Evolutionary conservation across 192 early-diverging fungal genomes (phyloP).

Genomic region (Haplosporangium gracile): DNA sequence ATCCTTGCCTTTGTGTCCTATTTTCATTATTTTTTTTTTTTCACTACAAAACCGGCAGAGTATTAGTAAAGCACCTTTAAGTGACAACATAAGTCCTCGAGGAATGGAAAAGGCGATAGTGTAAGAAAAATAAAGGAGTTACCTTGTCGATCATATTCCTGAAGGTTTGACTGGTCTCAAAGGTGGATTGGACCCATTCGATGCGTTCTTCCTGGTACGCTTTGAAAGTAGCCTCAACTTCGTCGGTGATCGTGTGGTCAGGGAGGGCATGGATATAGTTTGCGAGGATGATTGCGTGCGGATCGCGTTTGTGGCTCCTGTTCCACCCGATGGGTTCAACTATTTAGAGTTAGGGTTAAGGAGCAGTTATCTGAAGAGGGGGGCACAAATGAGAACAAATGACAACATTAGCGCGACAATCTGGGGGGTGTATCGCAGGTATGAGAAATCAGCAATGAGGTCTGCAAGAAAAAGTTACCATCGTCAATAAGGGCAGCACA

Average conservation of each 20-base stretch:
- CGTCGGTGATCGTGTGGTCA: not conserved
- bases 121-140: not conserved
- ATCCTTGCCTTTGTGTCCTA: not conserved
- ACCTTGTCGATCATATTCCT: conserved; percentile 1
- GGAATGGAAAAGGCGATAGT: not conserved
- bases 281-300: conserved; percentile 12
- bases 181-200: not conserved
- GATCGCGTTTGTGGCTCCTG: not conserved
- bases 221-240: not conserved
- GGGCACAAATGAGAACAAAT: not conserved
- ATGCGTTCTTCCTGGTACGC: conserved; percentile 12
- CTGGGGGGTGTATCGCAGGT: not conserved
- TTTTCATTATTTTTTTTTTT: not conserved
- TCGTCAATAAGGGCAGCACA: conserved; percentile 10
- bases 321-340: not conserved
- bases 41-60: not conserved
- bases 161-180: conserved; percentile 4
- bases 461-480: conserved; percentile 6
- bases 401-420: not conserved
- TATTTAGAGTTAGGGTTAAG: not conserved
- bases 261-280: conserved; percentile 3
- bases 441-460: not conserved
- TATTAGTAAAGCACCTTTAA: no score
- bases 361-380: not conserved
- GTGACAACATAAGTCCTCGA: no score